phyloP scores from a whole-genome alignment of 176 grass and related monocot species.

The Hsuehochloa calcarea region DNA sequence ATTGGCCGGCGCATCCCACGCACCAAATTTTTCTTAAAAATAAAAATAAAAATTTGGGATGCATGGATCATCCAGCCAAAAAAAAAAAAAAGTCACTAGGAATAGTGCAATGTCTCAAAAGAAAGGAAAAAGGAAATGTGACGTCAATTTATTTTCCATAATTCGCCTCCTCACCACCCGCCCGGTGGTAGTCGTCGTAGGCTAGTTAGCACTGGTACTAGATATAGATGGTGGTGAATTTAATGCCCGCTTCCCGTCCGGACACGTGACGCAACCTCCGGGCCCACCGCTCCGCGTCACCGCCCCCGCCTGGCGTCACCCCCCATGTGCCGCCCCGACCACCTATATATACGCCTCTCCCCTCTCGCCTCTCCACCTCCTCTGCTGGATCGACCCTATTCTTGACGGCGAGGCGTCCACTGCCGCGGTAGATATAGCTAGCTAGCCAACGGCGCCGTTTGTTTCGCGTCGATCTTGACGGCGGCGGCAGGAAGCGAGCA shows the following conservation, averaged over 20 bases:
- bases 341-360: slow-evolving; percentile 39
- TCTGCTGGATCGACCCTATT: not conserved
- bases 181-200: not conserved
- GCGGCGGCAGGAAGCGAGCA: not conserved
- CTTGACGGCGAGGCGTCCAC: not conserved
- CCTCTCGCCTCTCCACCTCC: not conserved
- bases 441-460: not conserved
- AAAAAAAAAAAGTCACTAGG: not conserved
- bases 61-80: not conserved
- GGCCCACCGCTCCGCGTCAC: slow-evolving; percentile 38
- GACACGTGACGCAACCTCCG: slow-evolving; percentile 52
- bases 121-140: not conserved
- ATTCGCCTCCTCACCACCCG: not conserved
- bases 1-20: not conserved
- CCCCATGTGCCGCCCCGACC: slow-evolving; percentile 43
- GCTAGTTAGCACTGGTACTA: not conserved
- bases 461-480: not conserved
- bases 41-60: not conserved
- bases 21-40: not conserved
- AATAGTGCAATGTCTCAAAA: not conserved
- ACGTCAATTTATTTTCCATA: not conserved
- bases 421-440: not conserved
- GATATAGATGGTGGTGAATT: slow-evolving; percentile 3
- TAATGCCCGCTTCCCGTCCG: slow-evolving; percentile 1
- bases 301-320: slow-evolving; percentile 53